These are phyloP conservation scores for Apiotrichum mycotoxinovorans DNA, from an alignment of 1,284 basidiomycete species.

Conservation along the genomic window DNA sequence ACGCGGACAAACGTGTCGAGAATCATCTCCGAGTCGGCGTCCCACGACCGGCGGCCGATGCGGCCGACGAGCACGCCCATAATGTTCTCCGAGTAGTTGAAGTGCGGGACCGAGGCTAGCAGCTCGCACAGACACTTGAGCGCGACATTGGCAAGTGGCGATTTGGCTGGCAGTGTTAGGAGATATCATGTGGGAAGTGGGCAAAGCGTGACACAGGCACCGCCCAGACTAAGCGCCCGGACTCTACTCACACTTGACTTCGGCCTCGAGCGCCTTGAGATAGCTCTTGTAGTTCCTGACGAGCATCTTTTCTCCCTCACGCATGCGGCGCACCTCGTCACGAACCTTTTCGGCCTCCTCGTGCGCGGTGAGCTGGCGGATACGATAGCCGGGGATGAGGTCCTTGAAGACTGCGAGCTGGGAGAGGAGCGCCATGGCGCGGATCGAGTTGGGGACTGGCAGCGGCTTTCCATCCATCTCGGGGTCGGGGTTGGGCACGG, in stretches of 20 bases:
- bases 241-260: conserved; percentile 79
- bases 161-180: conserved; percentile 57
- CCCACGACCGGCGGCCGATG: conserved; percentile 82
- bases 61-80: conserved; percentile 81
- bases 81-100: conserved; percentile 94
- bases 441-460: conserved; percentile 73
- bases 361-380: conserved; percentile 80
- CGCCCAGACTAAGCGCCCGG: too few relatives aligned
- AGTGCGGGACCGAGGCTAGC: conserved; percentile 79
- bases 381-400: conserved; percentile 79
- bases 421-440: conserved; percentile 83
- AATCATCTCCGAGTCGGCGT: conserved; percentile 79
- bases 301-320: conserved; percentile 97
- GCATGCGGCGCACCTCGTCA: conserved; percentile 81
- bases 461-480: conserved; percentile 53
- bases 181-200: conserved; percentile 5
- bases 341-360: conserved; percentile 92
- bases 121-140: conserved; percentile 85
- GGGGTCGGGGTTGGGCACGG: conserved; percentile 64
- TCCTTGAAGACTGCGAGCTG: conserved; percentile 94
- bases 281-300: conserved; percentile 85
- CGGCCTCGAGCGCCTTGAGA: conserved; percentile 76
- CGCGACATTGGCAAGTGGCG: conserved; percentile 66
- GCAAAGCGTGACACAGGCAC: too few relatives aligned
- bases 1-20: conserved; percentile 73